Conservation (phyloP, 2,329 filamentous ascomycete genomes). For the Ophiobolus disseminans region DNA sequence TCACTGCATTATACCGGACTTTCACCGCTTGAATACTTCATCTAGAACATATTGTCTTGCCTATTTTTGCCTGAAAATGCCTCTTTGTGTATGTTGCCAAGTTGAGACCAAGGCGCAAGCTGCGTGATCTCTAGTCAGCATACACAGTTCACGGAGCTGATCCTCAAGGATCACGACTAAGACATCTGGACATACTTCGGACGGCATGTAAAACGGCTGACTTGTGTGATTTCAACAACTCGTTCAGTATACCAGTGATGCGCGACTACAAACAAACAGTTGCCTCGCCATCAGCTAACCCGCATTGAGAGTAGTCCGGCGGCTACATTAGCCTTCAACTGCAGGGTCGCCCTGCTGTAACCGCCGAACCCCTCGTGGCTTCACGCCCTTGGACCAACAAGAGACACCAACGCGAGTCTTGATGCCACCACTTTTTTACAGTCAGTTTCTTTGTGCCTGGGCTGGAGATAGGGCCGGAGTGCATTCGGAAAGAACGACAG, state of each 20-base stretch:
- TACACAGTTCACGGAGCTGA: not conserved
- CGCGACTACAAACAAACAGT: too few relatives aligned
- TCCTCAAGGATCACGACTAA: too few relatives aligned
- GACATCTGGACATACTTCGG: too few relatives aligned
- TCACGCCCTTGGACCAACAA: constrained; percentile 8
- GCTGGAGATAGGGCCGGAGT: constrained; percentile 24
- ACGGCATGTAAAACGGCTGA: too few relatives aligned
- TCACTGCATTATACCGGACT: constrained; percentile 10
- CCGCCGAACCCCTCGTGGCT: constrained; percentile 16
- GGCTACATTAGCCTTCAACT: constrained; percentile 14
- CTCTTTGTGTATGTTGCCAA: not conserved
- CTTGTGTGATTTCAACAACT: too few relatives aligned
- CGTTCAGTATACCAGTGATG: too few relatives aligned
- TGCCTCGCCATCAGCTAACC: constrained; percentile 2
- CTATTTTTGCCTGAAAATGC: constrained; percentile 8
- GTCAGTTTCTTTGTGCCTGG: not conserved
- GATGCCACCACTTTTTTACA: not conserved
- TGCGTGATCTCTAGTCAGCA: too few relatives aligned
- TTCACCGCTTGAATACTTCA: constrained; percentile 12
- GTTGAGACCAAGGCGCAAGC: too few relatives aligned
- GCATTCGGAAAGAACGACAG: constrained; percentile 21
- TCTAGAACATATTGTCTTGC: constrained; percentile 7
- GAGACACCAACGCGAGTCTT: constrained; percentile 4
- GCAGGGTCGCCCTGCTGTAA: constrained; percentile 8
- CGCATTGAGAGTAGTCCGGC: constrained; percentile 13